Conservation (phyloP, 257 asterid genomes). For the Solanum neorickii region DNA sequence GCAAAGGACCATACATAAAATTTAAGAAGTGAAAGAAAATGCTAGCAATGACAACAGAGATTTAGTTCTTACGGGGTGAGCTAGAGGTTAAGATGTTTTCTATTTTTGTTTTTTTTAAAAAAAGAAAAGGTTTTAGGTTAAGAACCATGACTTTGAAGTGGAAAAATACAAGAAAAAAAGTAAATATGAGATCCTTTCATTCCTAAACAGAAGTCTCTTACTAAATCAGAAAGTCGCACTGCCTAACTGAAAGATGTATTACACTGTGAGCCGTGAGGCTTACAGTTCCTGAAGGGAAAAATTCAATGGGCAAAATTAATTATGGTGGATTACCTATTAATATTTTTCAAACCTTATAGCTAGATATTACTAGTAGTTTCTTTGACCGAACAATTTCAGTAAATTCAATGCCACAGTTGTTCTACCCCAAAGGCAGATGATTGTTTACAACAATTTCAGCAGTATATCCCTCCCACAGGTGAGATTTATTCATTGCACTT, state of each 20-base stretch:
- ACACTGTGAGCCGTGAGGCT: not conserved
- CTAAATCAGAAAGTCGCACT: not conserved
- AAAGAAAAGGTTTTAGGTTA: not conserved
- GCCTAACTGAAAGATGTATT: not conserved
- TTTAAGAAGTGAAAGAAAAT: not conserved
- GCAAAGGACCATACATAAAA: constrained; percentile 5
- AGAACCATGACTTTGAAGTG: not conserved
- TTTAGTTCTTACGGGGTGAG: not conserved
- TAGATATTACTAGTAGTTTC: not conserved
- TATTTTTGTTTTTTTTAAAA: not conserved
- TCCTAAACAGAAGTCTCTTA: not conserved
- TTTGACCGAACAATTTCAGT: not conserved
- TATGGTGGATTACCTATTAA: not conserved
- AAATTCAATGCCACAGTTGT: not conserved
- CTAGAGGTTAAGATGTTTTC: not conserved
- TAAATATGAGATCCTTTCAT: not conserved
- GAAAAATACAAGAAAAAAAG: not conserved
- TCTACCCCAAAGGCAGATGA: not conserved
- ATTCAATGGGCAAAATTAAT: not conserved
- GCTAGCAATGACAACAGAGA: not conserved
- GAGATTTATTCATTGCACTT: not conserved
- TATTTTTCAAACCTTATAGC: not conserved
- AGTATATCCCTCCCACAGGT: not conserved
- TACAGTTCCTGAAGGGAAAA: not conserved
- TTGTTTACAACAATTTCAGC: not conserved